Conservation (phyloP, 371 early-diverging fungal genomes). For the Mucor mucedo region DNA sequence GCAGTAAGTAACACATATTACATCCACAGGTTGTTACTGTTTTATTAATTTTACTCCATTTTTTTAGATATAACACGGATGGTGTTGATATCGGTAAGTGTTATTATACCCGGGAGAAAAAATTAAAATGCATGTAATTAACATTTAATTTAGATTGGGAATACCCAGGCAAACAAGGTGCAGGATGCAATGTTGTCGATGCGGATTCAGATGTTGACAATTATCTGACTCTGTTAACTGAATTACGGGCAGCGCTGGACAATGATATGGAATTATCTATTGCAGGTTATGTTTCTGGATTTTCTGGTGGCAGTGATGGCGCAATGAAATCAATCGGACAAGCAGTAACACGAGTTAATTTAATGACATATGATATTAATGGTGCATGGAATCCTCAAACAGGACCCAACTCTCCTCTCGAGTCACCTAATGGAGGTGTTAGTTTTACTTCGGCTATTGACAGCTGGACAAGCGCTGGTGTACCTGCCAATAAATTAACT, state of each 20-base stretch:
- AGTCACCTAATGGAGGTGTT: constrained; percentile 31
- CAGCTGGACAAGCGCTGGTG: constrained; percentile 60
- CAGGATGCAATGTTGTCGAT: constrained; percentile 55
- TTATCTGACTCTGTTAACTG: constrained; percentile 50
- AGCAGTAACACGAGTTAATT: constrained; percentile 63
- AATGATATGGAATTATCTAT: constrained; percentile 59
- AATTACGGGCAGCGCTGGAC: constrained; percentile 63
- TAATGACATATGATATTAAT: constrained; percentile 64
- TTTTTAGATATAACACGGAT: constrained; percentile 33
- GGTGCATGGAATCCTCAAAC: constrained; percentile 57
- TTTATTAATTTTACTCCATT: background rate
- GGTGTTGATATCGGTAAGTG: constrained; percentile 47
- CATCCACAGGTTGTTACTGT: background rate
- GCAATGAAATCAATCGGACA: constrained; percentile 54
- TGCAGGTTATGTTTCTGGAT: constrained; percentile 59
- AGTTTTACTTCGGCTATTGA: constrained; percentile 55
- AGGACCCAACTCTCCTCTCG: constrained; percentile 61
- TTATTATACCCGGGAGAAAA: background rate
- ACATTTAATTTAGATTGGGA: constrained; percentile 55
- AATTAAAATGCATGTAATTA: background rate
- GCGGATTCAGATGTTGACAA: constrained; percentile 51
- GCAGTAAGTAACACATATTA: constrained; percentile 10
- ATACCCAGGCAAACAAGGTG: constrained; percentile 63
- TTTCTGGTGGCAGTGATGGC: constrained; percentile 55
- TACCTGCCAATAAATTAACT: constrained; percentile 61